Evolutionary conservation across 768 basidiomycete species (phyloP).

Genomic region (Rhodosporidiobolus sp.): DNA sequence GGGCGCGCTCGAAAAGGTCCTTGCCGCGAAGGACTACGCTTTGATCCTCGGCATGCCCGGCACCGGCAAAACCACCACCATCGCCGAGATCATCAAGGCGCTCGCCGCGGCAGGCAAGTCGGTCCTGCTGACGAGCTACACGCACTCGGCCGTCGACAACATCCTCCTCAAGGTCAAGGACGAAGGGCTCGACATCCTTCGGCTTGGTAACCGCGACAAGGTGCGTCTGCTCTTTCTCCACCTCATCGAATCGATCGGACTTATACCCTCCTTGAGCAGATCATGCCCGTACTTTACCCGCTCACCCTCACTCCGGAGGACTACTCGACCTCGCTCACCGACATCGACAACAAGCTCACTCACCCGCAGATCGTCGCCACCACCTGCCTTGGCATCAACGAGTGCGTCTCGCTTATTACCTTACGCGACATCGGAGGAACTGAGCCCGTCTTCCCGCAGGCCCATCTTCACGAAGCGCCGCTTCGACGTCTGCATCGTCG

Average conservation of each 20-base stretch:
- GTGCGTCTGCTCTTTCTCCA: conserved; percentile 51
- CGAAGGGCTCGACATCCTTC: conserved; percentile 67
- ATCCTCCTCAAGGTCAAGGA: conserved; percentile 76
- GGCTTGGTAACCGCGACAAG: conserved; percentile 87
- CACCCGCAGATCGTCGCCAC: conserved; percentile 90
- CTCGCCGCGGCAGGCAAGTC: conserved; percentile 78
- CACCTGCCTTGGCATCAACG: conserved; percentile 88
- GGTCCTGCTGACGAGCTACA: conserved; percentile 85
- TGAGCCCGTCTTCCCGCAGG: conserved; percentile 50
- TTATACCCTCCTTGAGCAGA: conserved; percentile 52
- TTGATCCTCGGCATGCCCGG: conserved; percentile 96
- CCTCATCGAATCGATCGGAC: not conserved
- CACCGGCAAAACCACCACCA: conserved; percentile 94
- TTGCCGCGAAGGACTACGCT: conserved; percentile 82
- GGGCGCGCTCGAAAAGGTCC: conserved; percentile 66
- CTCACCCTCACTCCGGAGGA: conserved; percentile 63
- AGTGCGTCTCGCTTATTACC: conserved; percentile 59
- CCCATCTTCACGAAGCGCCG: conserved; percentile 75
- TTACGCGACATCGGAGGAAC: not conserved
- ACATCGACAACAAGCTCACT: conserved; percentile 78
- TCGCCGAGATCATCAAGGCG: conserved; percentile 77
- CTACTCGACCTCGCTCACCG: conserved; percentile 66
- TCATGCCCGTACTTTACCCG: conserved; percentile 74
- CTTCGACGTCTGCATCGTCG: conserved; percentile 96
- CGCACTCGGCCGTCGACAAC: conserved; percentile 98